Conservation (phyloP, 108 stramenopile species). For the Nannochloropsis gaditana region DNA sequence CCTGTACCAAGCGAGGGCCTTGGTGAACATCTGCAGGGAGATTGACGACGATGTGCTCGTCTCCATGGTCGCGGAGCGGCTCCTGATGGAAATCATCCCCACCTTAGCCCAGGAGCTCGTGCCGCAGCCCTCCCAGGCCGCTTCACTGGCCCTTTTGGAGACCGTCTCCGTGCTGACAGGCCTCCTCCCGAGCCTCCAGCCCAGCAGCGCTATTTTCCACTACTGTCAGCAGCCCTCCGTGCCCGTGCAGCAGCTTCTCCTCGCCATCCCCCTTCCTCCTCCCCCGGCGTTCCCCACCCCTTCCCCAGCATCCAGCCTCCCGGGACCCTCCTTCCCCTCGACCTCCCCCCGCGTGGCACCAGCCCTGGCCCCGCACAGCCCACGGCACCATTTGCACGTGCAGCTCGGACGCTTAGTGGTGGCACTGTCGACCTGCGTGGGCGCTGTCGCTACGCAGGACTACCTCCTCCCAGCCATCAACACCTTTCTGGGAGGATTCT, state of each 20-base stretch:
- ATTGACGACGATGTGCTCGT: not conserved
- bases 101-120: not conserved
- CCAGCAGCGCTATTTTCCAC: not conserved
- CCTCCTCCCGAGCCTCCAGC: conserved; percentile 13
- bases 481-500: conserved; percentile 9
- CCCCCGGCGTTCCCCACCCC: not conserved
- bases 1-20: conserved; percentile 11
- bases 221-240: conserved; percentile 11
- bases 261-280: not conserved
- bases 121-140: not conserved
- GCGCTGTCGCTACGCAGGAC: not conserved
- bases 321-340: not conserved
- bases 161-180: not conserved
- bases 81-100: not conserved
- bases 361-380: not conserved
- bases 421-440: not conserved
- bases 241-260: not conserved
- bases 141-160: not conserved
- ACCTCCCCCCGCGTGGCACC: not conserved
- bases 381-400: conserved; percentile 2
- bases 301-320: not conserved
- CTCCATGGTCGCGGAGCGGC: not conserved
- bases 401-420: not conserved
- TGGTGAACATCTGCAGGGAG: conserved; percentile 10
- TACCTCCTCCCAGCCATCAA: conserved; percentile 21